These are phyloP conservation scores for Pythium volutum DNA, from an alignment of 352 stramenopile species.

Conservation along the genomic window DNA sequence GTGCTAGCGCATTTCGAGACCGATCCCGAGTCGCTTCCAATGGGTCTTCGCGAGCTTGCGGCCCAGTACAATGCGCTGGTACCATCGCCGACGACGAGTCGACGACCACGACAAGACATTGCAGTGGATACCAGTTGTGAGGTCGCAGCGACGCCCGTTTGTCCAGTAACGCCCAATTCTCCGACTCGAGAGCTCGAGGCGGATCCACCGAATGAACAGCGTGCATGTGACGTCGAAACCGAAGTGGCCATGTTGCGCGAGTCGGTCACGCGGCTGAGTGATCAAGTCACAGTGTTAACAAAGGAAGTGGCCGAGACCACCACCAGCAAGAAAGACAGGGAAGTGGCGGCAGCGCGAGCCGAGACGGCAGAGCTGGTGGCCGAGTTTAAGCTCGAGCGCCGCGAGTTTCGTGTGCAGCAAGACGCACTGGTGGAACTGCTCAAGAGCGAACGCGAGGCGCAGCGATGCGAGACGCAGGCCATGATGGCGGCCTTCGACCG, in stretches of 20 bases:
- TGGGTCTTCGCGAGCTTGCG: neutral
- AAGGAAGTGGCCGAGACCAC: no score
- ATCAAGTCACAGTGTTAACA: no score
- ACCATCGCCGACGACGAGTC: neutral
- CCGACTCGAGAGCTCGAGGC: no score
- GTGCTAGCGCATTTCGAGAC: neutral
- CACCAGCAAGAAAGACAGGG: no score
- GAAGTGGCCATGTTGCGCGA: no score
- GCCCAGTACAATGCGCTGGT: neutral
- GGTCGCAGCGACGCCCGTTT: neutral
- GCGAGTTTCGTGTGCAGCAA: neutral
- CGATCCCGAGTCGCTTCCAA: neutral
- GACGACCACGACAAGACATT: no score
- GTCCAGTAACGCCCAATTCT: no score
- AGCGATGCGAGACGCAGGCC: neutral
- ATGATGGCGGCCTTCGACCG: constrained; percentile 3
- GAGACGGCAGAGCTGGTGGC: neutral
- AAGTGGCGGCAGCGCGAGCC: no score
- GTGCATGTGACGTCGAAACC: no score
- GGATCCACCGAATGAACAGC: no score
- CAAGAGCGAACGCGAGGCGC: neutral
- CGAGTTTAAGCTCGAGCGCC: neutral
- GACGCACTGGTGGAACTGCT: constrained; percentile 1
- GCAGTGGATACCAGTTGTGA: neutral
- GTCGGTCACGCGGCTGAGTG: no score